phyloP scores from a whole-genome alignment of 2,329 filamentous ascomycete genomes.

The Trichoderma atroviride region DNA sequence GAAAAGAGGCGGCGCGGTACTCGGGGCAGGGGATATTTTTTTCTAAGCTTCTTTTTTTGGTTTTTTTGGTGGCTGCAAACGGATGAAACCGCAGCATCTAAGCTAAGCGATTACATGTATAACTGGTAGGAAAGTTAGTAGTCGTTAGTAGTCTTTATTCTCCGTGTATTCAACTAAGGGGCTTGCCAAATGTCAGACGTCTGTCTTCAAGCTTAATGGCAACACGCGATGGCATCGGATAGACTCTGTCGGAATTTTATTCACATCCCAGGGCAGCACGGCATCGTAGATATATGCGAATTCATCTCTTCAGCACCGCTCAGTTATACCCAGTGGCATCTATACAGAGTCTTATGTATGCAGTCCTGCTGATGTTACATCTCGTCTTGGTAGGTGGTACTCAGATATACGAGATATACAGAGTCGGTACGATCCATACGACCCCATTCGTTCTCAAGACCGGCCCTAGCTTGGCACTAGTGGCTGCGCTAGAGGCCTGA shows the following conservation, averaged over 20 bases:
- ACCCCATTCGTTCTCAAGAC: not conserved
- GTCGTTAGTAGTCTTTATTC: not conserved
- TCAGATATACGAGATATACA: conserved; percentile 24
- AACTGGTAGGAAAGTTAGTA: not conserved
- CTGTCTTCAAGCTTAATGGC: conserved; percentile 13
- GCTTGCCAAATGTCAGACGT: conserved; percentile 10
- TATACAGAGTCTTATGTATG: not conserved
- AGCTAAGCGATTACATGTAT: conserved; percentile 3
- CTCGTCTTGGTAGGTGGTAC: conserved; percentile 13
- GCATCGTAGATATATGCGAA: not conserved
- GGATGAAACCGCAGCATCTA: not conserved
- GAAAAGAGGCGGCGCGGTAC: conserved; percentile 2
- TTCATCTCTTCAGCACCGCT: not conserved
- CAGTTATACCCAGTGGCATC: not conserved
- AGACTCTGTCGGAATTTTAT: not conserved
- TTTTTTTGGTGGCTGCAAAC: not conserved
- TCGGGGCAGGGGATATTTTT: not conserved
- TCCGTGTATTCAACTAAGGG: not conserved
- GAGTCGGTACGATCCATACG: conserved; percentile 22
- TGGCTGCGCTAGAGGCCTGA: not conserved
- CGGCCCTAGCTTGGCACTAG: not conserved
- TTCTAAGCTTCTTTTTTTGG: not conserved
- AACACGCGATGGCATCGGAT: not conserved
- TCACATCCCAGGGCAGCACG: not conserved
- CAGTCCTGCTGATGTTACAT: not conserved